Base-by-base conservation (phyloP, 2,329 filamentous ascomycete species). In the Cordyceps farinosa region DNA sequence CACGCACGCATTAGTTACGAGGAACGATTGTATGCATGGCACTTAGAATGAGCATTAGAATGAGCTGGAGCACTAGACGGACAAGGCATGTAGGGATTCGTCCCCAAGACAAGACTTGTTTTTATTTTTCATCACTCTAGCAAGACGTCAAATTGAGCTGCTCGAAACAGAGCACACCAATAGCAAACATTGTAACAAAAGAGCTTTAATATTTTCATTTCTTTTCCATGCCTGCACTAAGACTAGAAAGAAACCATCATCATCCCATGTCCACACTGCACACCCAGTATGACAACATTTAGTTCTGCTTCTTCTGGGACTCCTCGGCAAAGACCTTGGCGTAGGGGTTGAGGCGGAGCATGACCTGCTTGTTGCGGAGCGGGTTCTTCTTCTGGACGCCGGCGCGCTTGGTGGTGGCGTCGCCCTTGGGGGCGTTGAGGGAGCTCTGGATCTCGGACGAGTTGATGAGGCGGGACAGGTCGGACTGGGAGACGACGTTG, bases 341-440 rank as follows among this genome's bases (percentile, higher is more conserved):
- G 83, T 99, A 99, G 69, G 95, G 95, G 90, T 99, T 99, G 80
- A 99, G 90, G 75, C 95, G 90, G 78, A 99, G 90, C 82, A 97
- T 87, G 71, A 99, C 90, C 87, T 98, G 95, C 88, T 92, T 96
- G 90, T 99, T 99, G 83, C 85, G 86, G 72, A 99, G 92, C 76
- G 95, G 95, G 88, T 99, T 99, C 93, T 98, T 98, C 92, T 99
- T 99, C 88, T 97, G 94, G 71, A 97, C 92, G 76, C 86, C 82
- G 71, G 85, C 82, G 77, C 95, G 91, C 88, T 97, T 97, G 81
- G 92, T 96, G 77, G 88, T 82, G 76, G 92, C 87, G 72, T 90
- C 87, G 73, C 95, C 95, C 86, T 93, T 95, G 80, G 93, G 92
- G 67, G 90, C 92, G 74, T 90, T 89, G 76, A 99, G 88, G 65